Conservation (phyloP, 148 eudicot species). For the Silene latifolia region DNA sequence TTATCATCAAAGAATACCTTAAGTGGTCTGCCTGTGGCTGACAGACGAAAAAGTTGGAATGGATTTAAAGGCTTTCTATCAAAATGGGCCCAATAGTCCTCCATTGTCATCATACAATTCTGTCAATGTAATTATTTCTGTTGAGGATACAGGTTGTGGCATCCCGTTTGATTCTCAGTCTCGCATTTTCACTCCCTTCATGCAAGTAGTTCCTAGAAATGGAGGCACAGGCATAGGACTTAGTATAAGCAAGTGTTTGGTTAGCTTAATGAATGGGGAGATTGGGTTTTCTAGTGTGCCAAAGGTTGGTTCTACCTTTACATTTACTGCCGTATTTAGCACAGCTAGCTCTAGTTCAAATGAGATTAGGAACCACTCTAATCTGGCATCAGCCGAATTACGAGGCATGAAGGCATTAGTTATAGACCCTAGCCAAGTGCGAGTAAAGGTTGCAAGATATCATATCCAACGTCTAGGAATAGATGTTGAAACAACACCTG, state of each 20-base stretch:
- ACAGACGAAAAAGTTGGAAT: slow-evolving; percentile 64
- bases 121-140: slow-evolving; percentile 67
- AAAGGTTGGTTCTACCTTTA: slow-evolving; percentile 73
- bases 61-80: slow-evolving; percentile 41
- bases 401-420: slow-evolving; percentile 67
- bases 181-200: slow-evolving; percentile 84
- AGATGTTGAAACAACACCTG: slow-evolving; percentile 49
- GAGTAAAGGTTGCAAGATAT: slow-evolving; percentile 74
- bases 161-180: slow-evolving; percentile 79
- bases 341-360: slow-evolving; percentile 31
- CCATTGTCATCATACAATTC: slow-evolving; percentile 34
- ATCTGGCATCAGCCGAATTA: slow-evolving; percentile 47
- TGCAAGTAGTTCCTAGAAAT: slow-evolving; percentile 84
- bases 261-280: slow-evolving; percentile 84
- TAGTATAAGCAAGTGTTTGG: slow-evolving; percentile 95
- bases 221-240: slow-evolving; percentile 98
- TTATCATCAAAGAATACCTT: slow-evolving; percentile 48
- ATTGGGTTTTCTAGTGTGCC: slow-evolving; percentile 73
- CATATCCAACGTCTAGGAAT: slow-evolving; percentile 82
- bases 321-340: slow-evolving; percentile 69
- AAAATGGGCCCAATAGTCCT: too few relatives aligned
- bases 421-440: slow-evolving; percentile 63
- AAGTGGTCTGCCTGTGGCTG: slow-evolving; percentile 80
- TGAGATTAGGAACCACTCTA: slow-evolving; percentile 38
- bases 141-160: slow-evolving; percentile 92